These are phyloP conservation scores for Penicillium sp. DNA, from an alignment of 2,329 filamentous ascomycete species.

Conservation along the genomic window DNA sequence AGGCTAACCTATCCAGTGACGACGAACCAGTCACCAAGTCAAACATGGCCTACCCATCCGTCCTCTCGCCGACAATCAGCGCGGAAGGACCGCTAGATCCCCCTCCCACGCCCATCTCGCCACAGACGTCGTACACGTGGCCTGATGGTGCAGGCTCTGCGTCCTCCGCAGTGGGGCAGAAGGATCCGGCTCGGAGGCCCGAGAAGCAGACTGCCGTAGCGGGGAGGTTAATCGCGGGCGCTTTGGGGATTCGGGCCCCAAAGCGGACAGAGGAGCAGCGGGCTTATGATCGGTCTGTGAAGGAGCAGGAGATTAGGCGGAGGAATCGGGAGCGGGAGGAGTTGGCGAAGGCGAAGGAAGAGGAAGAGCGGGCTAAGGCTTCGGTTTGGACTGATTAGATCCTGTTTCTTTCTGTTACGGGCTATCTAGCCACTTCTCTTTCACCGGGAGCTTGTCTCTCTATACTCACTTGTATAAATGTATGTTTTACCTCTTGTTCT, in stretches of 20 bases:
- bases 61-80: constrained; percentile 33
- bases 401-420: neutral
- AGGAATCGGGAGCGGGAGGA: constrained; percentile 72
- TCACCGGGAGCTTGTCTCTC: constrained; percentile 3
- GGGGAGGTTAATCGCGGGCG: constrained; percentile 83
- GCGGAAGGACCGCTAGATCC: constrained; percentile 54
- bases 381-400: constrained; percentile 77
- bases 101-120: constrained; percentile 69
- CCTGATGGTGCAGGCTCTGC: constrained; percentile 6
- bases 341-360: constrained; percentile 65
- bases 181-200: constrained; percentile 55
- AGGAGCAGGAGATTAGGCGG: constrained; percentile 81
- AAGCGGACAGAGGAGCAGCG: constrained; percentile 85
- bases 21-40: constrained; percentile 18
- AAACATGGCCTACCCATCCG: constrained; percentile 31
- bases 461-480: constrained; percentile 20
- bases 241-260: constrained; percentile 78
- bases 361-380: constrained; percentile 72
- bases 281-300: constrained; percentile 79
- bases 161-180: constrained; percentile 24
- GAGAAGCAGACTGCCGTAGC: constrained; percentile 96
- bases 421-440: neutral
- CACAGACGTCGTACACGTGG: constrained; percentile 42
- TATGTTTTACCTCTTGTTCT: neutral
- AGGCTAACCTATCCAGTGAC: constrained; percentile 57